These are phyloP conservation scores for Lachnellula cervina DNA, from an alignment of 2,329 filamentous ascomycete species.

Conservation along the genomic window DNA sequence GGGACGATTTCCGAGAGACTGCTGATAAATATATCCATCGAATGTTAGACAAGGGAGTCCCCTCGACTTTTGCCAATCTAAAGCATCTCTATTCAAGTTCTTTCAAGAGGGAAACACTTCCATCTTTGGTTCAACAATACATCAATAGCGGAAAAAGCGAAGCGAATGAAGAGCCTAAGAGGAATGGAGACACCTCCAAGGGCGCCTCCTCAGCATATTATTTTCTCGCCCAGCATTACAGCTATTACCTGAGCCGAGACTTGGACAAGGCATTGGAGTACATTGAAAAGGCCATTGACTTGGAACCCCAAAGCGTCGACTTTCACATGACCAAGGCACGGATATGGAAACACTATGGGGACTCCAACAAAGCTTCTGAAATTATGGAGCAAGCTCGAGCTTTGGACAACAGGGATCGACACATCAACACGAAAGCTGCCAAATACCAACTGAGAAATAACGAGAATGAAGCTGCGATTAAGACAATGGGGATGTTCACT, in stretches of 20 bases:
- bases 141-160: slow-evolving; percentile 51
- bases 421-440: slow-evolving; percentile 97
- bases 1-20: slow-evolving; percentile 72
- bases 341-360: slow-evolving; percentile 86
- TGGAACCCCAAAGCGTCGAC: slow-evolving; percentile 77
- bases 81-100: slow-evolving; percentile 83
- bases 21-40: slow-evolving; percentile 74
- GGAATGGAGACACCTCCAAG: slow-evolving; percentile 44
- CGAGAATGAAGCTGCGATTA: slow-evolving; percentile 77
- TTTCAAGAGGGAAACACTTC: slow-evolving; percentile 72
- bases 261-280: slow-evolving; percentile 75
- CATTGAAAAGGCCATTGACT: slow-evolving; percentile 76
- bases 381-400: slow-evolving; percentile 83
- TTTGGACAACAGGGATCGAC: slow-evolving; percentile 84
- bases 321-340: slow-evolving; percentile 94
- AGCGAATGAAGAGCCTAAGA: slow-evolving; percentile 37
- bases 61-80: slow-evolving; percentile 93
- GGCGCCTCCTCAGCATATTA: slow-evolving; percentile 80
- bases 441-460: slow-evolving; percentile 96
- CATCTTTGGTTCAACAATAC: slow-evolving; percentile 74
- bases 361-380: slow-evolving; percentile 73
- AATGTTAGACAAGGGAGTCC: slow-evolving; percentile 88
- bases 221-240: slow-evolving; percentile 95
- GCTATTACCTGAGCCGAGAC: slow-evolving; percentile 83
- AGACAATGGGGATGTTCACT: slow-evolving; percentile 91